phyloP scores from a whole-genome alignment of 441 rosid species.

The Eruca vesicaria region DNA sequence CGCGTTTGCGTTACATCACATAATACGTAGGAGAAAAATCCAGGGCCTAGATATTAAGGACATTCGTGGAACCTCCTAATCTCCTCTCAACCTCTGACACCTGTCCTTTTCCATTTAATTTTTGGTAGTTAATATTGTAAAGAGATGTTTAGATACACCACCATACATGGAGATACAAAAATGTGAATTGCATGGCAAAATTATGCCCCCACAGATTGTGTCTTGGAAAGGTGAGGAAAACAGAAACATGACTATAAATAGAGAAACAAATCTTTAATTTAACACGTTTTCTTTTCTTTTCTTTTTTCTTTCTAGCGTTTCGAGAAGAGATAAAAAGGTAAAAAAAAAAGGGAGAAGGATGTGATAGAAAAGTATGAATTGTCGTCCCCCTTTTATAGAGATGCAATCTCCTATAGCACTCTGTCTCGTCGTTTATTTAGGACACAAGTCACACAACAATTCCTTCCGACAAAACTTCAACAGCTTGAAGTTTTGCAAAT shows the following conservation, averaged over 20 bases:
- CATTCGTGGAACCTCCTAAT: slow-evolving; percentile 19
- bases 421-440: not conserved
- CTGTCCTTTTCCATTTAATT: not conserved
- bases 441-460: not conserved
- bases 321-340: not conserved
- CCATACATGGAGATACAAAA: slow-evolving; percentile 8
- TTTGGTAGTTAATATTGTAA: not conserved
- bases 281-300: not conserved
- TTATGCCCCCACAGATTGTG: not conserved
- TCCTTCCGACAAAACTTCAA: not conserved
- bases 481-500: not conserved
- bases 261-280: slow-evolving; percentile 5
- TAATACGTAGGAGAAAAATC: not conserved
- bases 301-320: not conserved
- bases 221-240: not conserved
- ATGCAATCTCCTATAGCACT: not conserved
- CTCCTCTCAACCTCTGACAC: slow-evolving; percentile 18
- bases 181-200: slow-evolving; percentile 2
- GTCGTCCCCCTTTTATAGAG: not conserved
- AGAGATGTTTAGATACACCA: not conserved
- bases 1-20: slow-evolving; percentile 24
- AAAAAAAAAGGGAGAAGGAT: not conserved
- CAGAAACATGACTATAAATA: not conserved
- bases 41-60: not conserved
- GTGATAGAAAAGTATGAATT: slow-evolving; percentile 8